Conservation (phyloP, 192 early-diverging fungal genomes). For the Chytriomyces hyalinus region DNA sequence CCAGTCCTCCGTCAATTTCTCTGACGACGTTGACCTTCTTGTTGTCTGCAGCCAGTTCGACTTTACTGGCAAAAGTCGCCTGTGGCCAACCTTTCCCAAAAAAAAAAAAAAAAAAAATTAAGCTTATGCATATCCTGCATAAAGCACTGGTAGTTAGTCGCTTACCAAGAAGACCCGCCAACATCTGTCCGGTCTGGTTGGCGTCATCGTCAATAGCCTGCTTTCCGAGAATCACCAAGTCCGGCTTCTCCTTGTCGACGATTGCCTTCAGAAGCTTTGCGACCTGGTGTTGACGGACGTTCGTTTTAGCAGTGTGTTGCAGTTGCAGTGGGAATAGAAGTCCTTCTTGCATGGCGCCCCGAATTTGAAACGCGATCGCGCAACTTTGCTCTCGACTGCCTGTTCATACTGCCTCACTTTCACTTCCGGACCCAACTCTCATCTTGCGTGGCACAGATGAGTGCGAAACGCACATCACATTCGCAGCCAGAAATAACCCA, state of each 20-base stretch:
- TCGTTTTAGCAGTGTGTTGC: background rate
- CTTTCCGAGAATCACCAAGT: constrained; percentile 95
- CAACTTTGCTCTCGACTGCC: background rate
- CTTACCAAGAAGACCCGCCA: constrained; percentile 93
- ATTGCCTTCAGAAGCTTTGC: constrained; percentile 93
- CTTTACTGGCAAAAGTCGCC: constrained; percentile 96
- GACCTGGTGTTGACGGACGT: constrained; percentile 51
- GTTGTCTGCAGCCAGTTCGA: constrained; percentile 70
- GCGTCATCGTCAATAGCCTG: constrained; percentile 99
- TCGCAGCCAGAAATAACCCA: too few relatives aligned
- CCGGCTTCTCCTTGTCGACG: constrained; percentile 87
- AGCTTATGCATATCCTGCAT: background rate
- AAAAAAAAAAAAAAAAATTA: constrained; percentile 5
- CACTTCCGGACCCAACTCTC: too few relatives aligned
- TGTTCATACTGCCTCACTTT: too few relatives aligned
- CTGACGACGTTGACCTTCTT: constrained; percentile 82
- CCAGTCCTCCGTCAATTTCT: constrained; percentile 97
- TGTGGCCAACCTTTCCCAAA: constrained; percentile 45
- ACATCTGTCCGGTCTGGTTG: constrained; percentile 98
- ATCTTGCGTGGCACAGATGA: too few relatives aligned
- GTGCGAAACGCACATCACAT: too few relatives aligned
- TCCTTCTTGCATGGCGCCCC: background rate
- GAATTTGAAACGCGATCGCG: background rate
- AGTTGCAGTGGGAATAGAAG: background rate
- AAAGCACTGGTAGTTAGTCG: constrained; percentile 40